Evolutionary conservation across 306 rosid genomes (phyloP), one percentile per base, ranked within the genome.

Genomic region (Fragaria nilgerrensis): DNA sequence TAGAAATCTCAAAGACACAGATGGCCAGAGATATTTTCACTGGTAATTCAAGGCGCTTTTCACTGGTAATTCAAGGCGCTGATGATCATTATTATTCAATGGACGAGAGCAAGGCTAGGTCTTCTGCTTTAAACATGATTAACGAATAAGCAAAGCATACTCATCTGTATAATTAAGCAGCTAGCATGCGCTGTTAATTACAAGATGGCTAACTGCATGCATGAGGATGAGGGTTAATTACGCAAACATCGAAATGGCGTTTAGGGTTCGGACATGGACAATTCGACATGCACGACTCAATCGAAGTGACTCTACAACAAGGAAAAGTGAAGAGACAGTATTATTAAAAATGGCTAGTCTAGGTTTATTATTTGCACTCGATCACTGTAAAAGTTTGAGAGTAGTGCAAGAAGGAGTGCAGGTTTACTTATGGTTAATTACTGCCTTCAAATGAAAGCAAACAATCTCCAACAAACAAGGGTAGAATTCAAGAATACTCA

Each of bases 261-360:
- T n/a, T n/a, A n/a, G n/a, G n/a, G n/a, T n/a, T n/a, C n/a, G 32
- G 67, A 61, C 67, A 62, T 29, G 67, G 67, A 62, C 67, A 27
- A 29, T 27, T 32, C 68, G 43, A 32, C 13, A 7, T 63, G 39
- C 41, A 62, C 20, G 44, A 63, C 44, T 32, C 23, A 17, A 34
- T 63, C 68, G 44, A 16, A 32, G 68, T 63, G 43, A 63, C 68
- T 32, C 34, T 16, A 63, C 43, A 16, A 32, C 5, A 1, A 5
- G 13, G 70, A 65, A 65, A 37, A 65, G 45, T 37, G 70, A 64
- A 17, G 48, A 65, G 48, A 37, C 70, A 65, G 20, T 3, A 19
- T 63, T 36, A 65, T 65, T 65, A 5, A 15, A 19, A 65, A 5
- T 32, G 41, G 44, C 2, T 16, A 15, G 68, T 10, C 11, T 5